Evolutionary conservation across 2,329 filamentous ascomycete genomes (phyloP), one percentile per base, ranked within the genome.

Genomic region (Ophiostoma piceae): DNA sequence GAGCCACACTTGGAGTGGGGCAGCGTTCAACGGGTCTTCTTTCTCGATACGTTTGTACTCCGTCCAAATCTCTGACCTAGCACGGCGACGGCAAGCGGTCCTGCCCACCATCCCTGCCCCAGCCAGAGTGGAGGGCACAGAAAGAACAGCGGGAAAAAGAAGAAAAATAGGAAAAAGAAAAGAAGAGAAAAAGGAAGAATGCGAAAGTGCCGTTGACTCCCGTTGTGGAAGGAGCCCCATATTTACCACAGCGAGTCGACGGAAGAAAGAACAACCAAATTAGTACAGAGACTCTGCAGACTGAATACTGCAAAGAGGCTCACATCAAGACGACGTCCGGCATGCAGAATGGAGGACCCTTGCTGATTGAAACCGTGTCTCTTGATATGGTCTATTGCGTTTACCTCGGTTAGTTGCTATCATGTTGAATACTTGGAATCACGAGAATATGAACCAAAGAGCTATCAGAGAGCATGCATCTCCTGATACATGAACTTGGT

Each of bases 51-150:
- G 60, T 65, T 65, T 65, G 62, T 65, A 39, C 32, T 65, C 62
- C 62, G 62, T 64, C 12, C 37, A 57, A n/a, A 41, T 26, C 22
- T 66, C 51, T 43, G 69, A 68, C 69, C 69, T 32, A 68, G 47
- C 71, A 73, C 67, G 72, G 72, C 71, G 66, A 73, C 72, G 72
- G 72, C 72, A 69, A 69, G 69, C 72, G 72, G 72, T 73, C 72
- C 71, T 73, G 72, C 72, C 72, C 72, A 73, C 72, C 72, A 73
- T 72, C 69, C 72, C 32, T 22, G 47, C 37, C 19, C 43, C 43
- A 47, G 16, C 16, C 19, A 9, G 43, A n/a, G 43, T 47, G 43
- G 43, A 47, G 51, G 51, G 51, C 35, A 35, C 9, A 62, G 14
- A n/a, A 51, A 67, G 14, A 64, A 41, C 39, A 12, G 39, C 39